A percentile compares a stretch with the other conserved stretches of the same genome.
phyloP scores from a whole-genome alignment of 106 monocot genomes.

The Dioscorea dumetorum region DNA sequence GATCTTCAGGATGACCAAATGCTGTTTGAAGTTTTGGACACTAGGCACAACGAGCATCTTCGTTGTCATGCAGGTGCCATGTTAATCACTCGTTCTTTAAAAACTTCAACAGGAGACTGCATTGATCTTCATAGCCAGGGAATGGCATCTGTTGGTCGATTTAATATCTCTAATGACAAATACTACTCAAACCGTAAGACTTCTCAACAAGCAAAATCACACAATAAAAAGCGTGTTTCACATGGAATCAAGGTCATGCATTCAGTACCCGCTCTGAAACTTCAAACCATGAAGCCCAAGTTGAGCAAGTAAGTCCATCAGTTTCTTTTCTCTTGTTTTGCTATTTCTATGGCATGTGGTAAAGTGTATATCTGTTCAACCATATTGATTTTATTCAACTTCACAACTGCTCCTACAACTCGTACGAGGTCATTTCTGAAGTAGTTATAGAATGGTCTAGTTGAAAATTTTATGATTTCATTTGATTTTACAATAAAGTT shows the following conservation, averaged over 20 bases:
- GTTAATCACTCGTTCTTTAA: conserved; percentile 40
- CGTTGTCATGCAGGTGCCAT: conserved; percentile 69
- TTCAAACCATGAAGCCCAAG: conserved; percentile 95
- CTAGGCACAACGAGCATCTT: conserved; percentile 44
- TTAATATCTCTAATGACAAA: conserved; percentile 95
- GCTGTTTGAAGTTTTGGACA: conserved; percentile 84
- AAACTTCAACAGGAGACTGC: conserved; percentile 24
- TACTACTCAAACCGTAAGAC: conserved; percentile 79
- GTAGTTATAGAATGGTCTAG: too few species aligned
- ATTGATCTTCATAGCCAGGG: conserved; percentile 39
- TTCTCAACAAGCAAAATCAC: conserved; percentile 74
- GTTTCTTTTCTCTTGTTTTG: conserved; percentile 5
- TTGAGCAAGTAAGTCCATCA: conserved; percentile 85
- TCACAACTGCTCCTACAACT: too few species aligned
- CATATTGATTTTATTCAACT: too few species aligned
- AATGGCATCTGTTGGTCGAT: conserved; percentile 34
- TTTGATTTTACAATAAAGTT: too few species aligned
- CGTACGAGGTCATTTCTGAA: too few species aligned
- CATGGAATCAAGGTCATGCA: conserved; percentile 73
- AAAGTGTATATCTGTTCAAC: too few species aligned
- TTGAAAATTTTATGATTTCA: too few species aligned
- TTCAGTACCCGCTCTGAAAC: conserved; percentile 82
- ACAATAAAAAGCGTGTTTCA: conserved; percentile 76
- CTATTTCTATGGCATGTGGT: not conserved
- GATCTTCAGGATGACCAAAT: conserved; percentile 93